Evolutionary conservation across 2,329 filamentous ascomycete genomes (phyloP), one percentile per base, ranked within the genome.

Genomic region (Sordariomycetes sp.): DNA sequence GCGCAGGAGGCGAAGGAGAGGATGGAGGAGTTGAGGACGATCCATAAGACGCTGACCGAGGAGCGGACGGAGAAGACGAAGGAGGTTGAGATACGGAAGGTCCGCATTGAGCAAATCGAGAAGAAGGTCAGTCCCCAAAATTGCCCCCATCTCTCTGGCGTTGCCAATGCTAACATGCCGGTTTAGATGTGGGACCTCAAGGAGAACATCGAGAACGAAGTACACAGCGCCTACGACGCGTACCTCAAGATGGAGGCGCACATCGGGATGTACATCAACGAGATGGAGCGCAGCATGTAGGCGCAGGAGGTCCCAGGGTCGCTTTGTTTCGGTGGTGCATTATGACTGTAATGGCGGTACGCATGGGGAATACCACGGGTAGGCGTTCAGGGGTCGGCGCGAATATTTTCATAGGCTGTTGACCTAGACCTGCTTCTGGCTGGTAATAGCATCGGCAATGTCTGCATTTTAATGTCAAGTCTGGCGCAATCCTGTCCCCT

Each of bases 221-320:
- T 97, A 10, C 89, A 94, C 68, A 84, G 83, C 59, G 91, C 94
- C 1, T 85, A 96, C 65, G 92, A 96, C 64, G 90, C 97, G 76
- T 99, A 96, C 72, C 81, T 96, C 69, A 97, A 97, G 83, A 88
- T 99, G 84, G 93, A 97, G 72, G 87, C 90, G 43, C 94, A 99
- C 69, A 95, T 99, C 71, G 93, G 92, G 73, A 79, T 97, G 62
- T 99, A 99, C 76, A 96, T 99, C 68, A 96, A 89, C 4, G 94
- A 99, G 79, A 97, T 99, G 92, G 94, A 97, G 74, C 92, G 97
- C 73, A 87, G 86, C 59, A 83, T 94, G 64, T 76, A 62, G 40
- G 66, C 62, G 40, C 3, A 20, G 20, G 20, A 12, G n/a, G 53
- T 48, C 20, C n/a, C n/a, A 16, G 43, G 43, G 43, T 10, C 37